phyloP scores from a whole-genome alignment of 805 yeast species.

The Blastobotrys terrestris region DNA sequence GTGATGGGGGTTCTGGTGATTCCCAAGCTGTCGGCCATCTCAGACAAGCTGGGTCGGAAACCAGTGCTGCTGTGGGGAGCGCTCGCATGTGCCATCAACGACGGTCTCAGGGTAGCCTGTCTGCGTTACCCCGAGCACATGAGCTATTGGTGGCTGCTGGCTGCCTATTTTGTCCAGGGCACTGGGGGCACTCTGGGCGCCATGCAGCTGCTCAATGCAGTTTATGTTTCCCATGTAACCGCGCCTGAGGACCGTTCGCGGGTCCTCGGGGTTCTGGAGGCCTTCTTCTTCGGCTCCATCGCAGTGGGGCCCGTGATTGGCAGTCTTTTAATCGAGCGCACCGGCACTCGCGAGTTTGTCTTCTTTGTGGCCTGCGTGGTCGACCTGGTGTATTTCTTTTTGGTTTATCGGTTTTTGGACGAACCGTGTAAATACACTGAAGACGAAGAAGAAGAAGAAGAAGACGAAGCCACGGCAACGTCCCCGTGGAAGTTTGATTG shows the following conservation, averaged over 20 bases:
- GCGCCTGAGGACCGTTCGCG: constrained; percentile 48
- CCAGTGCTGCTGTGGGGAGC: constrained; percentile 34
- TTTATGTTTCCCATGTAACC: constrained; percentile 71
- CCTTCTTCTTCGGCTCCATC: constrained; percentile 24
- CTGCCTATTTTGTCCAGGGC: constrained; percentile 41
- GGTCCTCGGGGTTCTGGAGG: constrained; percentile 26
- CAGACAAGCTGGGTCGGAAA: constrained; percentile 61
- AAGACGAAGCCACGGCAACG: constrained; percentile 8
- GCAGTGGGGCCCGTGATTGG: constrained; percentile 26
- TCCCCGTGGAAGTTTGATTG: constrained; percentile 1
- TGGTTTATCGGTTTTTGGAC: constrained; percentile 9
- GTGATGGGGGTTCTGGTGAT: constrained; percentile 15
- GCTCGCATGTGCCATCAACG: constrained; percentile 11
- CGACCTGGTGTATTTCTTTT: constrained; percentile 1
- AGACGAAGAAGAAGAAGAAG: background rate
- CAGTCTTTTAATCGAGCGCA: constrained; percentile 15
- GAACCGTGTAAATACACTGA: constrained; percentile 15
- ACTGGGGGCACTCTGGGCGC: constrained; percentile 60
- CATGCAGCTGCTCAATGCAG: constrained; percentile 51
- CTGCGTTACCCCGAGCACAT: constrained; percentile 15
- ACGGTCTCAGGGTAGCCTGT: constrained; percentile 15
- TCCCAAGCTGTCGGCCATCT: constrained; percentile 50
- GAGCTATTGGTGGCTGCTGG: constrained; percentile 33
- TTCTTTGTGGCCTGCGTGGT: constrained; percentile 9
- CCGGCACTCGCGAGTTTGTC: constrained; percentile 11